Evolutionary conservation across 129 eudicot genomes (phyloP).

Genomic region (Arctium minus): DNA sequence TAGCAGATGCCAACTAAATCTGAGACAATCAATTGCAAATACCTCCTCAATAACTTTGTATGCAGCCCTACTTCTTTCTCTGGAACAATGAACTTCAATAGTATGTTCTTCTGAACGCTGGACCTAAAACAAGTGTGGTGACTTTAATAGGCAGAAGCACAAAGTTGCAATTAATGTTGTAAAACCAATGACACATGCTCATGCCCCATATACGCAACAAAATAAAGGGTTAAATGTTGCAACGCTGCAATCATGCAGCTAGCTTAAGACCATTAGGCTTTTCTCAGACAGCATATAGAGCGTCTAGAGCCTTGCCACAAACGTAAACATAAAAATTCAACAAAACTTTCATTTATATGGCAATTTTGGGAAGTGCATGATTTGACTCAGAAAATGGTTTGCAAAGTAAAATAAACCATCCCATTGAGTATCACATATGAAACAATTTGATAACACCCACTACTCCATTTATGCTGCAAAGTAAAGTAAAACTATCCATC

Average conservation of each 20-base stretch:
- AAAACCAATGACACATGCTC: background rate
- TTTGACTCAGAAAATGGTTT: background rate
- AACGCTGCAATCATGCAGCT: background rate
- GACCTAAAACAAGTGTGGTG: slow-evolving; percentile 4
- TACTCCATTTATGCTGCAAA: background rate
- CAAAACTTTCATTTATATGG: slow-evolving; percentile 4
- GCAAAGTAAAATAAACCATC: background rate
- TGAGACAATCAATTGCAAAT: slow-evolving; percentile 5
- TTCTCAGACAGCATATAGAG: background rate
- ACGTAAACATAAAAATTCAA: background rate
- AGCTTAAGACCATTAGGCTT: background rate
- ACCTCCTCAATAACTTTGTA: slow-evolving; percentile 80
- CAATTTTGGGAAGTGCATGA: background rate
- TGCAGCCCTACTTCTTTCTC: slow-evolving; percentile 95
- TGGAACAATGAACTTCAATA: slow-evolving; percentile 85
- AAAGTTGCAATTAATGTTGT: background rate
- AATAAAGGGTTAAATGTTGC: background rate
- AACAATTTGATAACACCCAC: background rate
- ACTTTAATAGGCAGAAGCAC: background rate
- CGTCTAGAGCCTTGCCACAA: background rate
- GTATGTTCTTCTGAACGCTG: slow-evolving; percentile 39
- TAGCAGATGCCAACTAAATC: background rate
- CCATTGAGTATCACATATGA: background rate
- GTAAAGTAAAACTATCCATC: background rate
- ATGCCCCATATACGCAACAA: background rate